phyloP scores from a whole-genome alignment of 306 rosid species.

The Corylus americana region DNA sequence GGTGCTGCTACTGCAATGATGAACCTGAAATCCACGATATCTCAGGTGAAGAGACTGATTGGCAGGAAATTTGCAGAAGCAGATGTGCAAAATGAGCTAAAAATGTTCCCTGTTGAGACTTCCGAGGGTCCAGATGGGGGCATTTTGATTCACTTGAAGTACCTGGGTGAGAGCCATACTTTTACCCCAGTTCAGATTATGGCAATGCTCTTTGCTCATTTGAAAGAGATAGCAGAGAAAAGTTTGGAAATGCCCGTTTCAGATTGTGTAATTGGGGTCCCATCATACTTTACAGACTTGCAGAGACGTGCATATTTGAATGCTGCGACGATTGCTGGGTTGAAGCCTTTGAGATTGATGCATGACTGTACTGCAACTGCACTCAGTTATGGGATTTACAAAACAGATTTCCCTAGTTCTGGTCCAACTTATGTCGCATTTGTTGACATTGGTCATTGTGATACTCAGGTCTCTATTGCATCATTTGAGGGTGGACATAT shows the following conservation, averaged over 20 bases:
- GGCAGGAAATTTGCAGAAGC: slow-evolving; percentile 61
- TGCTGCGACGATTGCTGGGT: slow-evolving; percentile 82
- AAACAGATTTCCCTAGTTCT: slow-evolving; percentile 46
- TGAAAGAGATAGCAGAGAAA: slow-evolving; percentile 68
- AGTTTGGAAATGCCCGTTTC: slow-evolving; percentile 62
- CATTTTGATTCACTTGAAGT: slow-evolving; percentile 75
- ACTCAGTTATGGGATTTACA: slow-evolving; percentile 83
- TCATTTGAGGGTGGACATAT: slow-evolving; percentile 69
- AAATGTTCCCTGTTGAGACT: slow-evolving; percentile 67
- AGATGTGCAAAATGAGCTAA: slow-evolving; percentile 60
- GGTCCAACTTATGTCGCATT: slow-evolving; percentile 57
- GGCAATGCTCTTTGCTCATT: slow-evolving; percentile 90
- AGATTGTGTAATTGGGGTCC: slow-evolving; percentile 89
- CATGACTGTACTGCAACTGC: slow-evolving; percentile 98
- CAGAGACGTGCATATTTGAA: slow-evolving; percentile 84
- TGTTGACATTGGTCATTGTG: slow-evolving; percentile 88
- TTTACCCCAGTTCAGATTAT: slow-evolving; percentile 82
- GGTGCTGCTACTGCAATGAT: slow-evolving; percentile 87
- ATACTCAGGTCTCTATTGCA: slow-evolving; percentile 74
- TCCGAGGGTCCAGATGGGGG: slow-evolving; percentile 71
- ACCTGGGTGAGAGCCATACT: slow-evolving; percentile 50
- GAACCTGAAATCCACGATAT: slow-evolving; percentile 78
- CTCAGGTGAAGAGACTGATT: slow-evolving; percentile 90
- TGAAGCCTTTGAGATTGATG: slow-evolving; percentile 84
- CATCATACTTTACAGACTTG: slow-evolving; percentile 79